phyloP scores from a whole-genome alignment of 306 rosid genomes.

The Hylodesmum podocarpum region DNA sequence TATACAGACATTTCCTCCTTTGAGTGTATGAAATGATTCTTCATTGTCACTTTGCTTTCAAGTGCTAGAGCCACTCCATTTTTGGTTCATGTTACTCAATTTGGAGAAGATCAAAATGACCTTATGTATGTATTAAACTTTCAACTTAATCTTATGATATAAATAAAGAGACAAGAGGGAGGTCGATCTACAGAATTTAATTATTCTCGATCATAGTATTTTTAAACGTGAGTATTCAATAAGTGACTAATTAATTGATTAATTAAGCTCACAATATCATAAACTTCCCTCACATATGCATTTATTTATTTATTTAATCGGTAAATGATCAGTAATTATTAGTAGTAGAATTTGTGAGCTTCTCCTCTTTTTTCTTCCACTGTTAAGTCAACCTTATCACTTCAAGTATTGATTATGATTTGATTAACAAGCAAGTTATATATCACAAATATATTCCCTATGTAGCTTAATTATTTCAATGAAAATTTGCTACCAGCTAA shows the following conservation, averaged over 20 bases:
- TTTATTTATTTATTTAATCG: too few species aligned
- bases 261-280: too few species aligned
- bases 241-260: background rate
- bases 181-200: slow-evolving; percentile 22
- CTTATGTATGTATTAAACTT: background rate
- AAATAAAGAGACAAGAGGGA: background rate
- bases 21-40: background rate
- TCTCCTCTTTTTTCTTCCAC: too few species aligned
- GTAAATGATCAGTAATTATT: too few species aligned
- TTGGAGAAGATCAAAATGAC: background rate
- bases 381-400: too few species aligned
- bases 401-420: too few species aligned
- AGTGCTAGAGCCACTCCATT: slow-evolving; percentile 14
- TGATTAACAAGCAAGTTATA: too few species aligned
- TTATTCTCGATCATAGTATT: slow-evolving; percentile 7
- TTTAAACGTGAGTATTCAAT: background rate
- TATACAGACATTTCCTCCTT: background rate
- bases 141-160: background rate
- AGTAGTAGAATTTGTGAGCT: too few species aligned
- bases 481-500: too few species aligned
- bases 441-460: too few species aligned
- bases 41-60: slow-evolving; percentile 20
- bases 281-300: too few species aligned
- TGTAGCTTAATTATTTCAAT: too few species aligned
- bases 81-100: slow-evolving; percentile 6